Conservation (phyloP, 495 filamentous ascomycete genomes). For the Penicillium verhagenii region DNA sequence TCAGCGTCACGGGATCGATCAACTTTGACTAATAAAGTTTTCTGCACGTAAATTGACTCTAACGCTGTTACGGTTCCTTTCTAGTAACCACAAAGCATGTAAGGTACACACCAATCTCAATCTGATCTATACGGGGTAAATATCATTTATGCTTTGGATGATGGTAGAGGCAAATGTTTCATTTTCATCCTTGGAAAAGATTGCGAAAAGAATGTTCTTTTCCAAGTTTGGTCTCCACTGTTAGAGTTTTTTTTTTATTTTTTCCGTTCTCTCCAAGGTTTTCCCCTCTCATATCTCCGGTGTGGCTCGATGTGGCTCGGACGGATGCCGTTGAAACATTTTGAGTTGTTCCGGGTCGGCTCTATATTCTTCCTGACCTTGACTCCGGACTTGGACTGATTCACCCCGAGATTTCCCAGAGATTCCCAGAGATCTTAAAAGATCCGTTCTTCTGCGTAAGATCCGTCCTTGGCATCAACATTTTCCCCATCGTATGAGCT, state of each 20-base stretch:
- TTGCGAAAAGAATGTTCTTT: not conserved
- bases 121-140: too few relatives aligned
- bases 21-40: slow-evolving; percentile 6
- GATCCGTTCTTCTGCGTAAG: too few relatives aligned
- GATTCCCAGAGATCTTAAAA: too few relatives aligned
- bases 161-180: not conserved
- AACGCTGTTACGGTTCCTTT: not conserved
- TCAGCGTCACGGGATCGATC: not conserved
- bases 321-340: not conserved
- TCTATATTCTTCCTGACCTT: not conserved
- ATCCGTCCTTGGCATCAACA: not conserved
- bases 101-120: too few relatives aligned
- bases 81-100: too few relatives aligned
- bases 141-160: too few relatives aligned
- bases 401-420: not conserved
- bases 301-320: not conserved
- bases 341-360: not conserved
- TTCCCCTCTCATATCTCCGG: not conserved
- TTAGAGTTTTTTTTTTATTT: not conserved
- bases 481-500: too few relatives aligned
- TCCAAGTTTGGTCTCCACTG: not conserved
- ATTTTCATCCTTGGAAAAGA: not conserved
- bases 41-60: not conserved
- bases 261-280: not conserved
- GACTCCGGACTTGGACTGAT: not conserved